Evolutionary conservation across 129 eudicot genomes (phyloP).

Genomic region (Lactuca sativa): DNA sequence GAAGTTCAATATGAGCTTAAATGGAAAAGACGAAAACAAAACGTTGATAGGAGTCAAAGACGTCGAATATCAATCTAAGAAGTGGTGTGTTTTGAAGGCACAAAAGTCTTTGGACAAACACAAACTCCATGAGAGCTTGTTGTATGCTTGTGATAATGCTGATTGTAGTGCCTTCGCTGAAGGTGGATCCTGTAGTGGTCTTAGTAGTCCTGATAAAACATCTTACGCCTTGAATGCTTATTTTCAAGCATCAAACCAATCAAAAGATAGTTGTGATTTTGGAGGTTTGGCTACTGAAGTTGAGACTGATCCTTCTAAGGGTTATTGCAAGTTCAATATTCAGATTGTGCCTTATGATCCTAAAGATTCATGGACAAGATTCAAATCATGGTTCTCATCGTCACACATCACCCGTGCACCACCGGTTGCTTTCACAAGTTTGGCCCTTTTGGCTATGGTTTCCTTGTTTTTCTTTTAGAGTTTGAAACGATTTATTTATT

Average conservation of each 20-base stretch:
- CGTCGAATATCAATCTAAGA: conserved; percentile 37
- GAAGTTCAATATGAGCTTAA: conserved; percentile 44
- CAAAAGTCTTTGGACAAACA: background rate
- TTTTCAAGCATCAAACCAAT: conserved; percentile 51
- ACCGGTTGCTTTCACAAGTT: conserved; percentile 7
- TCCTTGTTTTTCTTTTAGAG: conserved; percentile 18
- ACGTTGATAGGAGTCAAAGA: conserved; percentile 46
- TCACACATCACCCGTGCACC: conserved; percentile 5
- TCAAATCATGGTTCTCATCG: conserved; percentile 12
- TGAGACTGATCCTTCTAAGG: conserved; percentile 30
- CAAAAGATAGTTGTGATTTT: conserved; percentile 46
- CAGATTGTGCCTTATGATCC: conserved; percentile 21
- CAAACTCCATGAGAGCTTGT: conserved; percentile 11
- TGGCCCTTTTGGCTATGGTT: conserved; percentile 2
- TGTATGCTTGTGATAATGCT: conserved; percentile 41
- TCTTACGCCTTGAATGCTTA: conserved; percentile 62
- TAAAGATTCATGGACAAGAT: background rate
- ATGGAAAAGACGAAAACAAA: conserved; percentile 24
- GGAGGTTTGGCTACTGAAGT: conserved; percentile 48
- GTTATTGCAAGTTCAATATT: conserved; percentile 37
- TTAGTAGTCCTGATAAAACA: conserved; percentile 19
- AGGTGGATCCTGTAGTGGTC: conserved; percentile 35
- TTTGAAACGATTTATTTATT: background rate
- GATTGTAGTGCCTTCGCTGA: conserved; percentile 51
- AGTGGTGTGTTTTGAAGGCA: conserved; percentile 60